phyloP scores from a whole-genome alignment of 306 rosid genomes.

The Pueraria montana region DNA sequence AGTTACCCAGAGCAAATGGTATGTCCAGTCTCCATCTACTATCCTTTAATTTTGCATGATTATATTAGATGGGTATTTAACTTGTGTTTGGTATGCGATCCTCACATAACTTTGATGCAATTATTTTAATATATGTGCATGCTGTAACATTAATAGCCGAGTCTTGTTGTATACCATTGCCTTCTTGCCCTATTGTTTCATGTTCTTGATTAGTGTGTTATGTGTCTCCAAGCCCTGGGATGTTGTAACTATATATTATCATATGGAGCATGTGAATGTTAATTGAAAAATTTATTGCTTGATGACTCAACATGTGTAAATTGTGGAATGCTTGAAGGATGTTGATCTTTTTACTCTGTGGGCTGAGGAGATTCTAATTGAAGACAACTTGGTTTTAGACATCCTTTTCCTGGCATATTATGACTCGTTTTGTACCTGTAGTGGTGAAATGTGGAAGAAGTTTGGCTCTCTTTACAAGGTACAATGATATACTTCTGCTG shows the following conservation, averaged over 20 bases:
- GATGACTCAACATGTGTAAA: neutral
- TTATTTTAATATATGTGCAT: constrained; percentile 9
- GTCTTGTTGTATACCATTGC: constrained; percentile 17
- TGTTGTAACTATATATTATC: constrained; percentile 34
- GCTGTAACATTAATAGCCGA: constrained; percentile 14
- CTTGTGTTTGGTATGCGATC: constrained; percentile 20
- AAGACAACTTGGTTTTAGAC: constrained; percentile 91
- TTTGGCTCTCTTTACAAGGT: constrained; percentile 83
- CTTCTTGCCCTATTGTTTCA: constrained; percentile 36
- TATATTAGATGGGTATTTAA: constrained; percentile 25
- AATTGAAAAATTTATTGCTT: too few relatives aligned
- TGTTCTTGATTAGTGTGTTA: constrained; percentile 28
- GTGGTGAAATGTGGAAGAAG: constrained; percentile 76
- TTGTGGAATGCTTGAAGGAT: constrained; percentile 71
- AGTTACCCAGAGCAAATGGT: constrained; percentile 85
- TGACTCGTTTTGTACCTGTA: constrained; percentile 81
- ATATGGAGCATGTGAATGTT: neutral
- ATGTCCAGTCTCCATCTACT: constrained; percentile 43
- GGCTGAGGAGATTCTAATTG: constrained; percentile 97
- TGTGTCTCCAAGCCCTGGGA: constrained; percentile 28
- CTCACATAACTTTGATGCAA: neutral
- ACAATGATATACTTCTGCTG: constrained; percentile 41
- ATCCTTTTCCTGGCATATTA: constrained; percentile 85
- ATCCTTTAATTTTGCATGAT: constrained; percentile 32
- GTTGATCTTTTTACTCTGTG: constrained; percentile 87